A percentile compares a stretch with the other conserved stretches of the same genome.
These are phyloP conservation scores for Pholiota adiposa DNA, from an alignment of 1,284 basidiomycete species.

Conservation along the genomic window DNA sequence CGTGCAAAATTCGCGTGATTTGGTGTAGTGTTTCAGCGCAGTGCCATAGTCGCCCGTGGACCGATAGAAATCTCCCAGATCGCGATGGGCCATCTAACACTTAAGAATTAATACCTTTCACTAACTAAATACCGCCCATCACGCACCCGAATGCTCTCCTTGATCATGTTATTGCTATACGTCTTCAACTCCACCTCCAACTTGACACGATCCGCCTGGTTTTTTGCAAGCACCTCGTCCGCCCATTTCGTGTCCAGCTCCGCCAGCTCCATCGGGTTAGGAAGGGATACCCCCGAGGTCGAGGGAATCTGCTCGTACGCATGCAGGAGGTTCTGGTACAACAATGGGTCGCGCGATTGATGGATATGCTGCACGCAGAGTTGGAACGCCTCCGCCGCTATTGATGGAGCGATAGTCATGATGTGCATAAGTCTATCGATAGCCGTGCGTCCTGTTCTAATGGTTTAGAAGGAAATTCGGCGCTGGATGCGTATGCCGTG, in stretches of 20 bases:
- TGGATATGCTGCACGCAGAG: constrained; percentile 66
- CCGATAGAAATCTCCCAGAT: constrained; percentile 79
- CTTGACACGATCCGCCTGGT: constrained; percentile 69
- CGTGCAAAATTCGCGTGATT: constrained; percentile 86
- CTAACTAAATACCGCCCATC: not conserved
- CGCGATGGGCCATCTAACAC: constrained; percentile 80
- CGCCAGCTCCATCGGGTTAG: constrained; percentile 50
- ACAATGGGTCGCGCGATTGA: constrained; percentile 59
- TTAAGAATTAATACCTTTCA: not conserved
- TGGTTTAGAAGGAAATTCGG: not conserved
- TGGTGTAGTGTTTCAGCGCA: constrained; percentile 80
- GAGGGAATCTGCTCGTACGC: constrained; percentile 59
- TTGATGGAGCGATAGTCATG: constrained; percentile 60
- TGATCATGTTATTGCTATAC: constrained; percentile 91
- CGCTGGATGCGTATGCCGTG: not conserved
- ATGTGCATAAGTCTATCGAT: constrained; percentile 74
- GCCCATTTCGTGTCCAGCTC: constrained; percentile 66
- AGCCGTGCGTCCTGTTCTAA: constrained; percentile 60
- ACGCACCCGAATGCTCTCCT: constrained; percentile 87
- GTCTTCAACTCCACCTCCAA: constrained; percentile 90
- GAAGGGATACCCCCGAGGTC: constrained; percentile 46
- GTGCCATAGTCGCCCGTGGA: constrained; percentile 68
- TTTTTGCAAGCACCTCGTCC: constrained; percentile 62
- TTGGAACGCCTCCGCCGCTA: constrained; percentile 71
- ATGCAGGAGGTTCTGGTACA: constrained; percentile 58